A percentile compares a stretch with the other conserved stretches of the same genome.
Evolutionary conservation across 148 eudicot species (phyloP).

Genomic region (Silene uniflora): DNA sequence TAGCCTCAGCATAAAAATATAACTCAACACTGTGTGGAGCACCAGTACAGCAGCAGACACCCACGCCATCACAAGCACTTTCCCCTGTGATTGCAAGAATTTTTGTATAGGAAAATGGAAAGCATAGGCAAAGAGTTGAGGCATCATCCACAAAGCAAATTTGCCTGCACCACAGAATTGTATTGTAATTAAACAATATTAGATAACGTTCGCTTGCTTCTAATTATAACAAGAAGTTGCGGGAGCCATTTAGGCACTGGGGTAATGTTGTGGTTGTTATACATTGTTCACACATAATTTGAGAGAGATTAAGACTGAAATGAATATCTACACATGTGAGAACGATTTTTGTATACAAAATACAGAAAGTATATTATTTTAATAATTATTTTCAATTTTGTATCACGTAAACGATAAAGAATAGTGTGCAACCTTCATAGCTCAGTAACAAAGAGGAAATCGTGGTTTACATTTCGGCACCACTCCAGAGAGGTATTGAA

Average conservation of each 20-base stretch:
- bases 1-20: slow-evolving; percentile 58
- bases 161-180: slow-evolving; percentile 41
- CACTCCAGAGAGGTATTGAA: neutral
- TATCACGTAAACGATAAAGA: neutral
- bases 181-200: neutral
- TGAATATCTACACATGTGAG: too few relatives aligned
- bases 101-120: slow-evolving; percentile 74
- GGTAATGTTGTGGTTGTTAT: too few relatives aligned
- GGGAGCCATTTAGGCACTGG: too few relatives aligned
- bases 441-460: neutral
- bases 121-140: slow-evolving; percentile 72
- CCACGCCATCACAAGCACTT: slow-evolving; percentile 63
- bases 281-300: too few relatives aligned
- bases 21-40: slow-evolving; percentile 52
- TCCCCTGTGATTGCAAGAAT: slow-evolving; percentile 83
- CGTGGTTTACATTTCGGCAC: neutral
- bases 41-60: slow-evolving; percentile 53
- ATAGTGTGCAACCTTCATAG: neutral
- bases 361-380: too few relatives aligned
- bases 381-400: neutral
- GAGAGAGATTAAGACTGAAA: too few relatives aligned
- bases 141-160: slow-evolving; percentile 71
- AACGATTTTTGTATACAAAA: too few relatives aligned
- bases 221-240: neutral
- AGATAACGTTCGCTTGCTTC: neutral